Percentiles rank a stretch among this genome's conserved stretches.
Conservation (phyloP, 2,329 filamentous ascomycete genomes). For the Trichoderma lentiforme region DNA sequence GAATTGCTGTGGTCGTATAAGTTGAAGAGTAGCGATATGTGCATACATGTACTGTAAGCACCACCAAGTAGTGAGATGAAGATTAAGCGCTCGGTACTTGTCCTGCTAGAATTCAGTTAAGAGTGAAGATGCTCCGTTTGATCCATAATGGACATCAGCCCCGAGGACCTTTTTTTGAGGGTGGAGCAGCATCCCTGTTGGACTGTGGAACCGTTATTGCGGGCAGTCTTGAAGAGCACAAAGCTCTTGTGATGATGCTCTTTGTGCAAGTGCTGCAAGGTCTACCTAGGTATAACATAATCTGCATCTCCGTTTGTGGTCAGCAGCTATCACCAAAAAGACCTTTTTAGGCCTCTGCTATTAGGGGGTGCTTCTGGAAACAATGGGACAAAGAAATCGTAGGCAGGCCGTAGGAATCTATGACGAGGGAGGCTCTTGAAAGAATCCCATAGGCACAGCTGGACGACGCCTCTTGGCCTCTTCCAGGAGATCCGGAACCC, state of each 20-base stretch:
- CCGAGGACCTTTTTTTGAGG: background rate
- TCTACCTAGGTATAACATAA: background rate
- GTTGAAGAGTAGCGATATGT: background rate
- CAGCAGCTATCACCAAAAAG: background rate
- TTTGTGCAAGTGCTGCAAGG: background rate
- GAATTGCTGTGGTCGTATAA: background rate
- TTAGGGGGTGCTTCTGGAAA: background rate
- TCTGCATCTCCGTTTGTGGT: background rate
- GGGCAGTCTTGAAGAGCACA: background rate
- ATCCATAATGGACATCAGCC: background rate
- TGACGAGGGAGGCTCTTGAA: constrained; percentile 1
- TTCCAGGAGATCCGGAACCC: background rate
- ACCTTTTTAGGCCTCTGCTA: too few relatives aligned
- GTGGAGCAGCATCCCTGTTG: background rate
- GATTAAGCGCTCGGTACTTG: background rate
- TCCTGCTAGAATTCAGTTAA: background rate
- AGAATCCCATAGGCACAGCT: background rate
- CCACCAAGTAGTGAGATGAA: background rate
- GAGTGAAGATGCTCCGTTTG: background rate
- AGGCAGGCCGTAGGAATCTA: background rate
- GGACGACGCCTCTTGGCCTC: background rate
- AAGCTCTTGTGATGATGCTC: background rate
- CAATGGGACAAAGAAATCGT: background rate
- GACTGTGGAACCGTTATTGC: background rate
- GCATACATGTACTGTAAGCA: background rate